Percentiles rank a stretch among this genome's conserved stretches.
Conservation (phyloP, 768 basidiomycete species). For the Pholiota molesta region DNA sequence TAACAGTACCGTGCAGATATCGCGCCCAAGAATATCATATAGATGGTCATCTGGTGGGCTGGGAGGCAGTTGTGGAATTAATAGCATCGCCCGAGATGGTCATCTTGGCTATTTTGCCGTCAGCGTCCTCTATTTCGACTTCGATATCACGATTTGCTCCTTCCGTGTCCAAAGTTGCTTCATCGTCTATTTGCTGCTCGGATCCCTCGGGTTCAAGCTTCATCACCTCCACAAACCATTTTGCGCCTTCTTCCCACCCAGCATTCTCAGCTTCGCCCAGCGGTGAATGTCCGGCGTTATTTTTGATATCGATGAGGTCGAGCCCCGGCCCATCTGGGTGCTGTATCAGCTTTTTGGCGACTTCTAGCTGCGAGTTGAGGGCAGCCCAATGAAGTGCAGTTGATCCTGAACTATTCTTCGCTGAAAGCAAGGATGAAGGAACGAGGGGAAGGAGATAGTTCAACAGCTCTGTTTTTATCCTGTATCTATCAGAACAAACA, state of each 20-base stretch:
- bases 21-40: background rate
- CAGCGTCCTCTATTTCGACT: slow-evolving; percentile 73
- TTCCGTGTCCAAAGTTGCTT: slow-evolving; percentile 32
- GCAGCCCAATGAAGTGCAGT: slow-evolving; percentile 94
- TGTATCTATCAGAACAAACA: slow-evolving; percentile 43
- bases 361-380: slow-evolving; percentile 73
- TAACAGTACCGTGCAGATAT: background rate
- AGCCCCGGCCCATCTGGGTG: slow-evolving; percentile 61
- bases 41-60: slow-evolving; percentile 12
- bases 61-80: slow-evolving; percentile 5
- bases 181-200: slow-evolving; percentile 37
- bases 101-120: slow-evolving; percentile 70
- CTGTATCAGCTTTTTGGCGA: slow-evolving; percentile 62
- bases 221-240: slow-evolving; percentile 84
- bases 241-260: slow-evolving; percentile 84
- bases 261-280: slow-evolving; percentile 80
- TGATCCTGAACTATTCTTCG: slow-evolving; percentile 72
- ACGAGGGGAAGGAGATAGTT: slow-evolving; percentile 69
- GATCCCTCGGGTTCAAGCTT: slow-evolving; percentile 58
- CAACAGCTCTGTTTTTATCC: slow-evolving; percentile 68
- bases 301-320: slow-evolving; percentile 77
- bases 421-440: slow-evolving; percentile 55
- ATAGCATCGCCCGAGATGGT: slow-evolving; percentile 39
- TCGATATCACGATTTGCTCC: slow-evolving; percentile 50
- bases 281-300: slow-evolving; percentile 72